phyloP scores from a whole-genome alignment of 1,139 yeast species.

The Protomyces macrosporus region DNA sequence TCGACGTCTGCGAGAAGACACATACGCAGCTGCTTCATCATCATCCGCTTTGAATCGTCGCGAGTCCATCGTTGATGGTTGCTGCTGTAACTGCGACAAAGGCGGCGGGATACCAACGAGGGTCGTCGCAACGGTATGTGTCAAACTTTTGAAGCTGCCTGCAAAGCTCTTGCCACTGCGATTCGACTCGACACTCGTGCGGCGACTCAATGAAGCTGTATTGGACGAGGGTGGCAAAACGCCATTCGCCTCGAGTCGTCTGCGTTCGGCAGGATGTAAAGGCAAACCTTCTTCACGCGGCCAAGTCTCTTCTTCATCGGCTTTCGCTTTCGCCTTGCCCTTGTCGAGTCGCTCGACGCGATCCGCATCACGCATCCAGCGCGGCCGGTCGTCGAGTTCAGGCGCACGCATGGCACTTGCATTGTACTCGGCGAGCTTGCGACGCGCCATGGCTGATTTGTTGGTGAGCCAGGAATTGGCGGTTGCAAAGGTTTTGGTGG shows the following conservation, averaged over 20 bases:
- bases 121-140: conserved; percentile 2
- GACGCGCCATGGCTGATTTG: conserved; percentile 22
- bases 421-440: conserved; percentile 20
- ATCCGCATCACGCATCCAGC: conserved; percentile 26
- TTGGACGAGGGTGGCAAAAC: background rate
- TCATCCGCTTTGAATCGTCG: conserved; percentile 17
- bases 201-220: background rate
- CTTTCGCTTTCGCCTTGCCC: conserved; percentile 13
- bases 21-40: conserved; percentile 8
- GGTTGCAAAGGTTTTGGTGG: conserved; percentile 10
- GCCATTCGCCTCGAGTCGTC: conserved; percentile 12
- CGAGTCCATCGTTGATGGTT: background rate
- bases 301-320: conserved; percentile 7
- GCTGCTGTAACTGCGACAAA: background rate
- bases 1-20: conserved; percentile 11
- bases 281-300: conserved; percentile 18
- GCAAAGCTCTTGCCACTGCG: conserved; percentile 14
- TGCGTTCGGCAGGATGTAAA: conserved; percentile 22
- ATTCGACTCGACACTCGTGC: conserved; percentile 13
- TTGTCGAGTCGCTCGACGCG: conserved; percentile 18
- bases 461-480: conserved; percentile 18
- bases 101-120: background rate
- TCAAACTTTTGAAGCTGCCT: conserved; percentile 3
- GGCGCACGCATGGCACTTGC: conserved; percentile 1
- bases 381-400: conserved; percentile 17